These are phyloP conservation scores for Melampsora allii-populina DNA, from an alignment of 1,284 basidiomycete genomes.

Conservation along the genomic window DNA sequence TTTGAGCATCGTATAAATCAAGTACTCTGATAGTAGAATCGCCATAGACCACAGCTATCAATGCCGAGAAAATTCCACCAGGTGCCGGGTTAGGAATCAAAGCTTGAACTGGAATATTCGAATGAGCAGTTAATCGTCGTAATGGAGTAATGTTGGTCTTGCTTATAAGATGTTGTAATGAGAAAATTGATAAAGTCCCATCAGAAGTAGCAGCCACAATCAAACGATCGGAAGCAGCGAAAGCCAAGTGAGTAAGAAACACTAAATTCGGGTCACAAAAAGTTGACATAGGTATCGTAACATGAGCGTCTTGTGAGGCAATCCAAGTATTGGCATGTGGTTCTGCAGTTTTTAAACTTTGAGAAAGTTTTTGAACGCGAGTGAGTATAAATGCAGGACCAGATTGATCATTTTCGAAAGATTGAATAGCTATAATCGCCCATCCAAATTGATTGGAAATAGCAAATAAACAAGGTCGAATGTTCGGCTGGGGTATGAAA, in stretches of 20 bases:
- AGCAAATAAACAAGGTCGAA: conserved; percentile 14
- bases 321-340: not conserved
- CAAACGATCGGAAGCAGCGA: conserved; percentile 40
- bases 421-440: conserved; percentile 19
- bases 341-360: conserved; percentile 17
- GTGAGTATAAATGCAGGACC: conserved; percentile 17
- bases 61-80: conserved; percentile 10
- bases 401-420: not conserved
- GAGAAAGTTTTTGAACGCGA: conserved; percentile 2
- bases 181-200: conserved; percentile 35
- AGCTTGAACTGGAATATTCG: conserved; percentile 11
- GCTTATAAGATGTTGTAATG: conserved; percentile 8
- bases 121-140: not conserved
- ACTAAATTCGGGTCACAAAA: conserved; percentile 12
- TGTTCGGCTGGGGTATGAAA: not conserved
- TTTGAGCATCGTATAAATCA: conserved; percentile 26
- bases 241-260: conserved; percentile 31
- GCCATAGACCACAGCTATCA: conserved; percentile 13
- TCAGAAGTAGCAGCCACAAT: conserved; percentile 35
- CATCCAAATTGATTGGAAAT: conserved; percentile 39
- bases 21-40: conserved; percentile 24
- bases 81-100: conserved; percentile 31
- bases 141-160: not conserved
- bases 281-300: conserved; percentile 1
- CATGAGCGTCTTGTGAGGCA: not conserved